Percentiles rank a stretch among this genome's conserved stretches.
Evolutionary conservation across 768 basidiomycete species (phyloP).

Genomic region (Strobilomyces echinocephalus): DNA sequence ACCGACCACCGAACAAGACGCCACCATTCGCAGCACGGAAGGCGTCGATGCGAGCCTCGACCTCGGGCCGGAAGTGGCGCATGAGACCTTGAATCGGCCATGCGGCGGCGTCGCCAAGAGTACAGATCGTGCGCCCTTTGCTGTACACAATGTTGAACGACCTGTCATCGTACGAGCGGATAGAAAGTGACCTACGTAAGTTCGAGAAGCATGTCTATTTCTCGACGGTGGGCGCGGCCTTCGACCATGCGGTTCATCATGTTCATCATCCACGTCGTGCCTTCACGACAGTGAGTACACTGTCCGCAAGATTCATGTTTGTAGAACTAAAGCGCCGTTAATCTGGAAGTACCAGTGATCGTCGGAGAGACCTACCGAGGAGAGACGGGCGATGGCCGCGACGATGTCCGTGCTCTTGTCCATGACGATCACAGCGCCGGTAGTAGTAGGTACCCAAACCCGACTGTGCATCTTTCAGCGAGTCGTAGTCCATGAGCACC

Average conservation of each 20-base stretch:
- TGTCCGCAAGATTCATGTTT: conserved; percentile 99
- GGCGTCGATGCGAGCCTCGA: conserved; percentile 79
- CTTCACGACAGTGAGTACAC: conserved; percentile 90
- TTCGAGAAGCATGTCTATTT: conserved; percentile 98
- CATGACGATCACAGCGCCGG: conserved; percentile 99
- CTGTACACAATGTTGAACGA: conserved; percentile 34
- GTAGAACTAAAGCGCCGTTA: conserved; percentile 66
- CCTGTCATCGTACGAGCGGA: neutral
- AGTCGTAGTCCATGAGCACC: conserved; percentile 98
- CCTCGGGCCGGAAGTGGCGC: conserved; percentile 95
- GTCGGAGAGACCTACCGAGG: conserved; percentile 45
- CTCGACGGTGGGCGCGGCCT: conserved; percentile 84
- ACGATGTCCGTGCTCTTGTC: conserved; percentile 96
- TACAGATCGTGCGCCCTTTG: conserved; percentile 95
- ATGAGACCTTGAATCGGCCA: conserved; percentile 99
- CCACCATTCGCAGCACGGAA: conserved; percentile 74
- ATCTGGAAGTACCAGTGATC: neutral
- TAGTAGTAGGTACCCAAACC: conserved; percentile 96
- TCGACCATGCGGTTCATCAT: conserved; percentile 98
- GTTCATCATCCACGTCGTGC: conserved; percentile 99
- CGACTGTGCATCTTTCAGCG: conserved; percentile 92
- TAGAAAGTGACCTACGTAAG: conserved; percentile 57
- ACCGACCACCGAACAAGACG: conserved; percentile 83
- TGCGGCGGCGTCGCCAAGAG: conserved; percentile 93
- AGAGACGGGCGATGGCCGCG: conserved; percentile 89